phyloP scores from a whole-genome alignment of 768 basidiomycete genomes.

The Boletellus sp. region DNA sequence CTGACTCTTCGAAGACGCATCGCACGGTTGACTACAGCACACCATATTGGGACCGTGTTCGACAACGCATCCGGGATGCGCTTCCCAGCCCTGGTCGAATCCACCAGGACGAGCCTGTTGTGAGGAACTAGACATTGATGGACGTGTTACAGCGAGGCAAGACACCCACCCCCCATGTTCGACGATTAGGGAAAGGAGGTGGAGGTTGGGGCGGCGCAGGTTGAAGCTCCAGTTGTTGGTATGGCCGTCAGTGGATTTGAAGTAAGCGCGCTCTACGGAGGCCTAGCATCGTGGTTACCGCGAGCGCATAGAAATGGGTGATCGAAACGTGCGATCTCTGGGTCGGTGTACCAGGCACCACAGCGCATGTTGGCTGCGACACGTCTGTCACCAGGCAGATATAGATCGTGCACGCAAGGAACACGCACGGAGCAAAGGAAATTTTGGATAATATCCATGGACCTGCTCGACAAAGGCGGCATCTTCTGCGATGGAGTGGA shows the following conservation, averaged over 20 bases:
- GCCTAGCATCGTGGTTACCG: slow-evolving; percentile 8
- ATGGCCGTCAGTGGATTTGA: slow-evolving; percentile 92
- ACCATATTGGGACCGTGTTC: slow-evolving; percentile 95
- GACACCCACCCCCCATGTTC: slow-evolving; percentile 55
- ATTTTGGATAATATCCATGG: slow-evolving; percentile 40
- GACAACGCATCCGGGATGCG: slow-evolving; percentile 91
- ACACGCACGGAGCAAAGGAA: slow-evolving; percentile 56
- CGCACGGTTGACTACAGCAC: slow-evolving; percentile 78
- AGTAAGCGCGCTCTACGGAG: slow-evolving; percentile 53
- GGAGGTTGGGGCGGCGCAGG: slow-evolving; percentile 78
- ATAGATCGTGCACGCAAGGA: not conserved
- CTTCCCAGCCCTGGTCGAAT: slow-evolving; percentile 92
- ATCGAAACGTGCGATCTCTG: slow-evolving; percentile 45
- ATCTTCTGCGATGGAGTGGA: slow-evolving; percentile 84
- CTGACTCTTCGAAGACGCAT: too few relatives aligned
- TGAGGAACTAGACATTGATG: not conserved
- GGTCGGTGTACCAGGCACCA: slow-evolving; percentile 91
- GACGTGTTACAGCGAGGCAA: not conserved
- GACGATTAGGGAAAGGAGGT: slow-evolving; percentile 58
- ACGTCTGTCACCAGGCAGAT: not conserved
- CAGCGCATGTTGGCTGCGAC: slow-evolving; percentile 82
- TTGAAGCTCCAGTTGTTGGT: slow-evolving; percentile 83
- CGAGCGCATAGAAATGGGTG: not conserved
- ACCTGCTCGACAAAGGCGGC: slow-evolving; percentile 62
- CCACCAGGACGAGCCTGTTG: slow-evolving; percentile 75